Evolutionary conservation across 345 rosid genomes (phyloP), one percentile per base, ranked within the genome.

Genomic region (Schrenkiella parvula): DNA sequence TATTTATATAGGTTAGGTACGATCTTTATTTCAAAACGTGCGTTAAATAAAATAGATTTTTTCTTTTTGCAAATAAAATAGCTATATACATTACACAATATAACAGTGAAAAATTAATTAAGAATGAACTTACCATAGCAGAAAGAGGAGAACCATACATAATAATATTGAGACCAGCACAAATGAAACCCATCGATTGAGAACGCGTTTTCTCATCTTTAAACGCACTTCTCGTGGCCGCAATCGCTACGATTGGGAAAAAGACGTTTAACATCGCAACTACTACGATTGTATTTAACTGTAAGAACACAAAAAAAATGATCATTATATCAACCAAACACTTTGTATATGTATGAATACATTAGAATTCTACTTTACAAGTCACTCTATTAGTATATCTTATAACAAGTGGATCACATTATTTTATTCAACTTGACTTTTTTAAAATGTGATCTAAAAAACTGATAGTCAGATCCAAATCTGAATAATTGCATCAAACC

Each of bases 121-220:
- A 51, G 26, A 14, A 53, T 42, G 57, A 43, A 38, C 59, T 80
- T 82, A 91, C 93, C 93, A 91, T 91, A 31, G 91, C 92, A 13
- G 90, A 79, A 63, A 89, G 91, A 62, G 97, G 97, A 31, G 97
- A 89, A 34, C 80, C 87, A 73, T 89, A 87, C 51, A 86, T 80
- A 12, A 82, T 66, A 82, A 86, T 82, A 29, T 89, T 89, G 41
- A 91, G 83, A 51, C 78, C 54, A 39, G 86, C 80, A 29, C 86
- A 82, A 31, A 91, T 64, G 14, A 86, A 72, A 14, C 97, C 97
- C 6, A 85, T 76, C 6, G 82, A 79, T 6, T 71, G 62, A 46
- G 87, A 89, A 51, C 81, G 84, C 74, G 61, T 69, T n/a, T 68
- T 74, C 32, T 85, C 78, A 53, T 79, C 71, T 50, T 76, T 17